Evolutionary conservation across 768 basidiomycete species (phyloP), one percentile per base, ranked within the genome.

Genomic region (Amanita molliuscula): DNA sequence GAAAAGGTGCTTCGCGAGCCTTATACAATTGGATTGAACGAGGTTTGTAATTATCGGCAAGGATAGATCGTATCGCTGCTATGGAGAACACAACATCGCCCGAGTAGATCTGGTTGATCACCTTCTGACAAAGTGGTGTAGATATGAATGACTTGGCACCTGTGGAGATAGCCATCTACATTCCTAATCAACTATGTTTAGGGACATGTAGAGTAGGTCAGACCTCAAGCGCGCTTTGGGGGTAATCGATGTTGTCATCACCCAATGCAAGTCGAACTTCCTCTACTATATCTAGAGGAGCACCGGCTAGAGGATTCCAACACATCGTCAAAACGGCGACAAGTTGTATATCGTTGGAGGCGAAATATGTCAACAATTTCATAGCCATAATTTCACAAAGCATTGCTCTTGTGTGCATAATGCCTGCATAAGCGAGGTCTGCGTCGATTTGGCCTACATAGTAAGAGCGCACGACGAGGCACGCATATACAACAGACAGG

Each of bases 1-100:
- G 72, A 59, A 88, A 82, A 0, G 86, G 82, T 1, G 80, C 79
- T 15, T 69, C 74, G 21, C 76, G 73, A 33, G 73, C 69, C 58
- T 89, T 74, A 62, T 92, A 91, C 28, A 83, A 70, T 57, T 83
- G 79, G 55, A 85, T 88, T 15, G 78, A 77, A 36, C 77, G 76
- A 28, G 77, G 78, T 65, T 88, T 91, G 69, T 97, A 97, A 59
- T 89, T 88, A 64, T 97, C 95, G 15, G 85, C 82, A 6, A 98
- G 73, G 45, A 98, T 76, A 1, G 91, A 86, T 21, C 84, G 81
- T 43, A 68, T 76, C 6, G 78, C 72, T 4, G 76, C 63, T 48
- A 77, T 66, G 8, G 82, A 78, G 54, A 85, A 84, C 13, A 87
- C 73, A 29, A 89, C 77, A 6, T 78, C 74, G n/a, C 87, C 95